Percentiles rank a stretch among this genome's conserved stretches.
Conservation (phyloP, 805 yeast genomes). For the Danielia oregonensis region DNA sequence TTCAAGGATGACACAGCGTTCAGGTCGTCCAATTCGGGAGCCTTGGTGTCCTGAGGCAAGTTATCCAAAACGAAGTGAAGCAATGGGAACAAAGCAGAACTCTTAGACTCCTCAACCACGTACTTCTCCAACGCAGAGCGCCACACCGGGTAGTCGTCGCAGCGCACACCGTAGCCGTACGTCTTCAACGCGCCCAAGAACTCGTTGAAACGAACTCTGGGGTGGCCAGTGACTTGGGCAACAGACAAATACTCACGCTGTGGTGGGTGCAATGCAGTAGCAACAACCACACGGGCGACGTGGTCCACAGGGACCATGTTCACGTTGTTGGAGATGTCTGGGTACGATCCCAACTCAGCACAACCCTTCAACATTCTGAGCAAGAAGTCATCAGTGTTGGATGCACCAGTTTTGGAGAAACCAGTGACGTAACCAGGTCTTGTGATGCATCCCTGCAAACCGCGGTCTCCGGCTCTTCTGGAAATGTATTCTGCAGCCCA, state of each 20-base stretch:
- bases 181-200: slow-evolving; percentile 60
- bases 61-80: slow-evolving; percentile 92
- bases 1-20: slow-evolving; percentile 73
- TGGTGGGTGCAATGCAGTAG: slow-evolving; percentile 80
- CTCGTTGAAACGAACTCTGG: slow-evolving; percentile 77
- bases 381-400: slow-evolving; percentile 95
- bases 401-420: slow-evolving; percentile 74
- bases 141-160: slow-evolving; percentile 76
- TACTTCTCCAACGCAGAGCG: slow-evolving; percentile 66
- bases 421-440: slow-evolving; percentile 98
- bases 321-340: slow-evolving; percentile 81
- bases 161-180: slow-evolving; percentile 69
- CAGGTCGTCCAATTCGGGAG: slow-evolving; percentile 89
- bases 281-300: slow-evolving; percentile 86
- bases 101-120: slow-evolving; percentile 70
- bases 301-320: slow-evolving; percentile 99
- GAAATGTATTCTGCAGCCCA: slow-evolving; percentile 95
- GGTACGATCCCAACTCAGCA: slow-evolving; percentile 79
- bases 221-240: slow-evolving; percentile 97
- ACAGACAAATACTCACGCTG: slow-evolving; percentile 53
- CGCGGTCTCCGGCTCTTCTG: slow-evolving; percentile 82
- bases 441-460: slow-evolving; percentile 82
- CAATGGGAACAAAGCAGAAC: slow-evolving; percentile 87
- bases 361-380: slow-evolving; percentile 93
- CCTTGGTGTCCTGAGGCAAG: slow-evolving; percentile 85